Percentiles rank a stretch among this genome's conserved stretches.
phyloP scores from a whole-genome alignment of 345 rosid species.

The Diplotaxis tenuifolia region DNA sequence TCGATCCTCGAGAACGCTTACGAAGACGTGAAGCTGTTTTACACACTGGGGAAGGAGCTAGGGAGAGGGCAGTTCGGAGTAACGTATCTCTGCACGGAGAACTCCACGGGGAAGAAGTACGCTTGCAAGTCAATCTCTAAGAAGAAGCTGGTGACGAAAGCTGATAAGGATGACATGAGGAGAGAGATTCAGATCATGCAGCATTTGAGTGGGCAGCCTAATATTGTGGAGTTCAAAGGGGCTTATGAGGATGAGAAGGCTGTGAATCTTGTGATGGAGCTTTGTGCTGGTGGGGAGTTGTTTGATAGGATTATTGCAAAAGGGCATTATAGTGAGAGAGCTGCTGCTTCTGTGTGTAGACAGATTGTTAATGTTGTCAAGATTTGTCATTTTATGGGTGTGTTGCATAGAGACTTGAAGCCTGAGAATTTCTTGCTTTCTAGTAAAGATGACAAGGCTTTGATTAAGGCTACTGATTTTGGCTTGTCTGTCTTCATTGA shows the following conservation, averaged over 20 bases:
- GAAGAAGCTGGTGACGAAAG: constrained; percentile 55
- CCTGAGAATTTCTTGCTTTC: constrained; percentile 90
- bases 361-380: constrained; percentile 74
- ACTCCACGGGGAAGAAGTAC: constrained; percentile 49
- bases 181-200: constrained; percentile 91
- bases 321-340: constrained; percentile 78
- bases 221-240: constrained; percentile 76
- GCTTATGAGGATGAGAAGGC: constrained; percentile 72
- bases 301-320: constrained; percentile 75
- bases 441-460: constrained; percentile 60
- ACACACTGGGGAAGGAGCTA: constrained; percentile 58
- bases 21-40: constrained; percentile 61
- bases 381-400: constrained; percentile 88
- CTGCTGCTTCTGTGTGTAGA: constrained; percentile 70
- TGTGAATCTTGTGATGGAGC: constrained; percentile 83
- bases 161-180: constrained; percentile 65
- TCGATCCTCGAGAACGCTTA: constrained; percentile 69
- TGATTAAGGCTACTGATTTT: constrained; percentile 78
- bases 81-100: constrained; percentile 71
- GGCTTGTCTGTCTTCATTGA: constrained; percentile 69
- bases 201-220: constrained; percentile 85
- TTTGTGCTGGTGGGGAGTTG: constrained; percentile 90
- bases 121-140: constrained; percentile 86
- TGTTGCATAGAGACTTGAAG: constrained; percentile 85
- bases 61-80: constrained; percentile 93